Conservation (phyloP, 2,329 filamentous ascomycete genomes). For the Xylariaceae sp. region DNA sequence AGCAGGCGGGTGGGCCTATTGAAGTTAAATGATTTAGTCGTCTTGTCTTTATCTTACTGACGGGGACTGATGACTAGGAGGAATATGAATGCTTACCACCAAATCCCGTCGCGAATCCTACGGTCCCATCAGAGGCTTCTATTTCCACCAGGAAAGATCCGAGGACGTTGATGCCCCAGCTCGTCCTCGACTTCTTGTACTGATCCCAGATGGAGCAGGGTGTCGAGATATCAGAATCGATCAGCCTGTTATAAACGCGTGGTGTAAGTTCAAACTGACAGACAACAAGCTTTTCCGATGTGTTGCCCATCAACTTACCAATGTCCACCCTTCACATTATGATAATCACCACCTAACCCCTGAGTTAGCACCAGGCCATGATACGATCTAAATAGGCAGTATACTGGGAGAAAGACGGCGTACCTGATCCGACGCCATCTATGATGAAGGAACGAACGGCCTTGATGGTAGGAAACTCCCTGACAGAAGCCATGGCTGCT, state of each 20-base stretch:
- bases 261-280: slow-evolving; percentile 2
- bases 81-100: slow-evolving; percentile 62
- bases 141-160: slow-evolving; percentile 93
- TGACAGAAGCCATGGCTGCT: slow-evolving; percentile 54
- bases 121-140: slow-evolving; percentile 87
- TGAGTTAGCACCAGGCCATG: slow-evolving; percentile 14
- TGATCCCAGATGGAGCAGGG: slow-evolving; percentile 90
- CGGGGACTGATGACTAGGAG: background rate
- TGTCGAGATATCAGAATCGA: slow-evolving; percentile 90
- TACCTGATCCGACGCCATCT: slow-evolving; percentile 62
- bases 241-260: slow-evolving; percentile 69
- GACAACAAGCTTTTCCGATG: background rate
- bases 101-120: slow-evolving; percentile 92
- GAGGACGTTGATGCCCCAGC: slow-evolving; percentile 94
- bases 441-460: slow-evolving; percentile 76
- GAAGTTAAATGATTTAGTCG: slow-evolving; percentile 3
- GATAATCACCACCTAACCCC: slow-evolving; percentile 77
- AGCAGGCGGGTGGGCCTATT: slow-evolving; percentile 83
- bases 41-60: background rate
- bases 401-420: slow-evolving; percentile 41
- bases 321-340: slow-evolving; percentile 82
- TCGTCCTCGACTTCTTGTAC: slow-evolving; percentile 86
- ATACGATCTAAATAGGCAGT: background rate
- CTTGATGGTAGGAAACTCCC: slow-evolving; percentile 76
- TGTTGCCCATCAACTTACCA: slow-evolving; percentile 54